Conservation (phyloP, 1,284 basidiomycete genomes). For the Ustilago esculenta region DNA sequence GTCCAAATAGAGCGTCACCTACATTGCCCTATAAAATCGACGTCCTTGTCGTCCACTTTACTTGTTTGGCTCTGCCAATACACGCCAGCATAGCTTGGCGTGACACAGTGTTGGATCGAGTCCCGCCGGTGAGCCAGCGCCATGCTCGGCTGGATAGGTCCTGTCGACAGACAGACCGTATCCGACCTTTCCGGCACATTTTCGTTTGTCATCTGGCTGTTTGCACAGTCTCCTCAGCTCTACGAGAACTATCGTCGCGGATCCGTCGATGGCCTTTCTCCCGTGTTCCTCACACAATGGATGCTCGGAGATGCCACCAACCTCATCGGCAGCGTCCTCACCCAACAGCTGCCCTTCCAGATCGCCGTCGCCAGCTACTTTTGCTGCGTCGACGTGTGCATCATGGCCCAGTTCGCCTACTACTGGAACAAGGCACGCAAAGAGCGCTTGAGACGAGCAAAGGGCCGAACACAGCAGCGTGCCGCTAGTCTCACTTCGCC, state of each 20-base stretch:
- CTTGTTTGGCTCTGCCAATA: no score
- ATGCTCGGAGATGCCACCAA: slow-evolving; percentile 65
- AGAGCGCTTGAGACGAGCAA: slow-evolving; percentile 7
- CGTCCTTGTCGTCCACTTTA: no score
- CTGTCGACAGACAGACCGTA: slow-evolving; percentile 40
- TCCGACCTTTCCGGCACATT: slow-evolving; percentile 53
- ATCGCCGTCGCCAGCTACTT: slow-evolving; percentile 61
- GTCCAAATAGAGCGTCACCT: no score
- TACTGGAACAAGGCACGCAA: slow-evolving; percentile 36
- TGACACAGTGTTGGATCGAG: no score
- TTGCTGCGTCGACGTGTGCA: slow-evolving; percentile 56
- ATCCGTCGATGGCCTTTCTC: slow-evolving; percentile 59
- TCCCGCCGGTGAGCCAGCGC: not conserved
- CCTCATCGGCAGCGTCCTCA: slow-evolving; percentile 60
- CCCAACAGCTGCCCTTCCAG: slow-evolving; percentile 63
- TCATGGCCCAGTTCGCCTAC: slow-evolving; percentile 53
- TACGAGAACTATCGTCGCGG: slow-evolving; percentile 59
- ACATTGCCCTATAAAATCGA: no score
- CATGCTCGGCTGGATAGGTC: slow-evolving; percentile 17
- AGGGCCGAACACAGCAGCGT: slow-evolving; percentile 7
- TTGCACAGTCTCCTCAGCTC: slow-evolving; percentile 65
- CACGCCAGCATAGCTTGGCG: no score
- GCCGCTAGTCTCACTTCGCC: slow-evolving; percentile 16
- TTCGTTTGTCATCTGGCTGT: slow-evolving; percentile 62
- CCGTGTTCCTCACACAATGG: slow-evolving; percentile 65